Conservation (phyloP, 2,329 filamentous ascomycete genomes). For the Microcera coccophila region DNA sequence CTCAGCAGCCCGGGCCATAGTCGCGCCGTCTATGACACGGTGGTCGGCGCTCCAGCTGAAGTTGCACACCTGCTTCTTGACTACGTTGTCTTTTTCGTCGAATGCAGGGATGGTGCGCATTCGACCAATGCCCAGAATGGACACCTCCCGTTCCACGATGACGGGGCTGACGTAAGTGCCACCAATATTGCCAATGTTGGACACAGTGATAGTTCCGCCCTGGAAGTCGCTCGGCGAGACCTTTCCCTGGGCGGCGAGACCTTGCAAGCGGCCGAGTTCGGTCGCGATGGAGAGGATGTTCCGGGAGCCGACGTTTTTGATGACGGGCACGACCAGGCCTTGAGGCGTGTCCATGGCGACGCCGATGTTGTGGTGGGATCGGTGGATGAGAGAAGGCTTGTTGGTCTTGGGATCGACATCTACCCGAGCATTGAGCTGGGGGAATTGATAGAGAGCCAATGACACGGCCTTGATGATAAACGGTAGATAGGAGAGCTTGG, state of each 20-base stretch:
- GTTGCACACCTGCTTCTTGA: constrained; percentile 76
- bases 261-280: constrained; percentile 71
- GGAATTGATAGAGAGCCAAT: constrained; percentile 73
- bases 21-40: constrained; percentile 88
- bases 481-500: constrained; percentile 82
- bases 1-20: constrained; percentile 86
- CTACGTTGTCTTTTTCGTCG: constrained; percentile 53
- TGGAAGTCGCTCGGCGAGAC: constrained; percentile 70
- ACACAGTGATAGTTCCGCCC: constrained; percentile 90
- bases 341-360: constrained; percentile 90
- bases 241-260: constrained; percentile 69
- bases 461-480: constrained; percentile 97
- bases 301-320: constrained; percentile 74
- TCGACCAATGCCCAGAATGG: constrained; percentile 84
- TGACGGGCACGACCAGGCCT: constrained; percentile 86
- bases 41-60: constrained; percentile 98
- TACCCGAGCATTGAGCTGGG: constrained; percentile 81
- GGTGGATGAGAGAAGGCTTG: constrained; percentile 73
- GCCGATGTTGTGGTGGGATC: constrained; percentile 88
- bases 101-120: constrained; percentile 81
- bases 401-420: constrained; percentile 53
- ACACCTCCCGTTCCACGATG: constrained; percentile 85
- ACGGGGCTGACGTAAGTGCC: constrained; percentile 89
- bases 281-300: constrained; percentile 75
- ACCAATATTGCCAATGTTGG: constrained; percentile 93